These are phyloP conservation scores for Hemisphaericaspora subhashii DNA, from an alignment of 1,139 yeast species.

Conservation along the genomic window DNA sequence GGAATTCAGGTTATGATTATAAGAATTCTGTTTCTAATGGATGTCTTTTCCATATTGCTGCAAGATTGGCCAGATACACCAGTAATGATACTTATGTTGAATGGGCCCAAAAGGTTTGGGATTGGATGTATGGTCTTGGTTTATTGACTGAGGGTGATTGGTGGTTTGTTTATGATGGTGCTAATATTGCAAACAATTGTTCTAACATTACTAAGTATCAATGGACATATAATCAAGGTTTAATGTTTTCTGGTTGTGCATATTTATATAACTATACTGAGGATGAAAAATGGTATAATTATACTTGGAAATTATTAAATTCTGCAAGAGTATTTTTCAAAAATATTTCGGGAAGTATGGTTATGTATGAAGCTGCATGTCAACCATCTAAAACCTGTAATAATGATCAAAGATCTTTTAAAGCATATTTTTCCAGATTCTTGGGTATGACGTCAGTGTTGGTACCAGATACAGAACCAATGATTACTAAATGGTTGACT, in stretches of 20 bases:
- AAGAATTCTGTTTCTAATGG: constrained; percentile 92
- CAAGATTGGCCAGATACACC: constrained; percentile 83
- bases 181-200: constrained; percentile 62
- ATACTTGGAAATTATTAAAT: constrained; percentile 53
- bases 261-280: constrained; percentile 74
- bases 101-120: constrained; percentile 78
- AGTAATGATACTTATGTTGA: constrained; percentile 70
- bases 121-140: constrained; percentile 72
- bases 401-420: constrained; percentile 88
- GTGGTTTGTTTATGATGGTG: constrained; percentile 78
- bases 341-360: constrained; percentile 36
- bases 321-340: constrained; percentile 61
- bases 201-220: constrained; percentile 54
- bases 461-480: constrained; percentile 60
- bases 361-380: constrained; percentile 84
- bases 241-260: constrained; percentile 79
- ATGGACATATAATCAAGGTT: constrained; percentile 91
- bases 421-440: constrained; percentile 77
- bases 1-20: constrained; percentile 93
- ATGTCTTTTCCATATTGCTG: constrained; percentile 83
- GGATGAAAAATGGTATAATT: constrained; percentile 64
- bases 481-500: constrained; percentile 52
- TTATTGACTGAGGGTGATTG: constrained; percentile 50
- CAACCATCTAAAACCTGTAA: constrained; percentile 63
- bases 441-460: constrained; percentile 72